A percentile compares a stretch with the other conserved stretches of the same genome.
phyloP scores from a whole-genome alignment of 257 asterid genomes.

The Plantago elongata region DNA sequence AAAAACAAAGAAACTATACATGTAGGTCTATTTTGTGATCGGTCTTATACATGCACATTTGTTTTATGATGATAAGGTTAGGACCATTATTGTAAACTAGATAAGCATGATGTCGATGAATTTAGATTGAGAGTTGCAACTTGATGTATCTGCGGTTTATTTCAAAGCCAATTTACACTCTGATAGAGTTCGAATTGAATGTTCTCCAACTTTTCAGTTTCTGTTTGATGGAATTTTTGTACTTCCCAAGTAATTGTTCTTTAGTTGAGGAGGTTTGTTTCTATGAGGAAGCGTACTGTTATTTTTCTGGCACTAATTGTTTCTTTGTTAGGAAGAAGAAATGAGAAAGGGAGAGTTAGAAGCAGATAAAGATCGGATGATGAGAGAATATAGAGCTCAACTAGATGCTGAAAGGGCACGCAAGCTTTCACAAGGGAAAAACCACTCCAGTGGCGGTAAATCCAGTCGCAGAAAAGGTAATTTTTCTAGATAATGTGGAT shows the following conservation, averaged over 20 bases:
- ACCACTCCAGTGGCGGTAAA: slow-evolving; percentile 71
- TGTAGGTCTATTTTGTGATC: no score
- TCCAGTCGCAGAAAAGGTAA: slow-evolving; percentile 69
- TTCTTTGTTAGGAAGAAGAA: slow-evolving; percentile 92
- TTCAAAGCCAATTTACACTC: background rate
- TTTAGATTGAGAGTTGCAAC: background rate
- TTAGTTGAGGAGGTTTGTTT: background rate
- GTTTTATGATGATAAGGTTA: no score
- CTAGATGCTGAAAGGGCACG: slow-evolving; percentile 90
- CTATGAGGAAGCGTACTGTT: background rate
- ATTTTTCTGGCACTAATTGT: slow-evolving; percentile 24
- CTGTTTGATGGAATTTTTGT: background rate
- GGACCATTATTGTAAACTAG: no score
- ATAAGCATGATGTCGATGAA: background rate
- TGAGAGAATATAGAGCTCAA: slow-evolving; percentile 97
- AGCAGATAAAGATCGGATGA: slow-evolving; percentile 97
- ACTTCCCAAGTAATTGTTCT: background rate
- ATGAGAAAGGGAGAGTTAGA: slow-evolving; percentile 91
- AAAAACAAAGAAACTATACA: no score
- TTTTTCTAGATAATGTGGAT: slow-evolving; percentile 10
- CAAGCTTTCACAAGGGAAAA: slow-evolving; percentile 82
- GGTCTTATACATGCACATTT: no score
- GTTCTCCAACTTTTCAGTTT: background rate
- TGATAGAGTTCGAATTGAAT: background rate
- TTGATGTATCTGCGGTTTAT: background rate